These are phyloP conservation scores for Globisporangium ultimum DNA, from an alignment of 352 stramenopile species.

Conservation along the genomic window DNA sequence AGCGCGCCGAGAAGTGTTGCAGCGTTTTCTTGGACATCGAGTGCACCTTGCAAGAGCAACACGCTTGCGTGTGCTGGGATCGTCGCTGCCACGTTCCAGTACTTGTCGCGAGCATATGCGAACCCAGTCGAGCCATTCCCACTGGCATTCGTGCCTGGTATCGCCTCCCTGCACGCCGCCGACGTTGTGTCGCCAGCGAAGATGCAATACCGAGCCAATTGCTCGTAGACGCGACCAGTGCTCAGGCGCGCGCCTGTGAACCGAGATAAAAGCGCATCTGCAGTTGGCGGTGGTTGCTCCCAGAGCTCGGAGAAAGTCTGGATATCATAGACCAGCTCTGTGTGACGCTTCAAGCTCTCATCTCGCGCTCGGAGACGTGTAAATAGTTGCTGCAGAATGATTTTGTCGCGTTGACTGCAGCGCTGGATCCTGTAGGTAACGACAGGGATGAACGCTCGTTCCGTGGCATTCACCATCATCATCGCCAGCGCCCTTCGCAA, in stretches of 20 bases:
- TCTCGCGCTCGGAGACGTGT: constrained; percentile 16
- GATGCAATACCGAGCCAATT: constrained; percentile 52
- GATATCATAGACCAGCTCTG: constrained; percentile 37
- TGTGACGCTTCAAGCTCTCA: neutral
- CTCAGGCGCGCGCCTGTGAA: constrained; percentile 45
- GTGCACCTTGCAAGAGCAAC: constrained; percentile 16
- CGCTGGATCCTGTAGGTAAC: constrained; percentile 51
- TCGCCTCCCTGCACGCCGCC: neutral
- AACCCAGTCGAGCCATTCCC: neutral
- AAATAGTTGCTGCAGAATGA: constrained; percentile 35
- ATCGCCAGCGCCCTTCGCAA: constrained; percentile 23
- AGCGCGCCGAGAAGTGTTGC: neutral
- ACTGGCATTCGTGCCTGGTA: no score
- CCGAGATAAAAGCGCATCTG: constrained; percentile 29
- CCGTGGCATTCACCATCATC: constrained; percentile 37
- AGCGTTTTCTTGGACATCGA: constrained; percentile 15
- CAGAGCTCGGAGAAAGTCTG: constrained; percentile 75
- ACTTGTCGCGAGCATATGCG: constrained; percentile 24
- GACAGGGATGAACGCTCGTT: constrained; percentile 53
- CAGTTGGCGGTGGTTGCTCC: constrained; percentile 38
- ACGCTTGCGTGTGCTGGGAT: constrained; percentile 17
- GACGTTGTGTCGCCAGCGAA: constrained; percentile 25
- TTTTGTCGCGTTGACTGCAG: constrained; percentile 38
- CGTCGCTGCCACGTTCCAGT: constrained; percentile 22
- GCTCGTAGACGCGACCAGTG: constrained; percentile 29